Evolutionary conservation across 1,139 yeast genomes (phyloP), one percentile per base, ranked within the genome.

Genomic region (Kazachstania sp.): DNA sequence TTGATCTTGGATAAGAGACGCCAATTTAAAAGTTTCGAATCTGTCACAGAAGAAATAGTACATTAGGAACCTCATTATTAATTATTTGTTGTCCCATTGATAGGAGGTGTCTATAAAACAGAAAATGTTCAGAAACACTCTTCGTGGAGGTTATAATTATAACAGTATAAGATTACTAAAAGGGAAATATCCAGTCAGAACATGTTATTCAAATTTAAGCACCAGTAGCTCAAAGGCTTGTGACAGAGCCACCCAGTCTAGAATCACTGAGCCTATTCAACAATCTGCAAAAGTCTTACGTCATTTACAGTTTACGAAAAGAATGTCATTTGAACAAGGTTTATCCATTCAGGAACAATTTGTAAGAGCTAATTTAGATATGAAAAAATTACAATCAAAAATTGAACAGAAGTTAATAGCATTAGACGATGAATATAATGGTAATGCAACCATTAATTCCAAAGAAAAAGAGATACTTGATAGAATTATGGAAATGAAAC

Each of bases 281-380:
- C 38, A 38, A 2, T 57, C 69, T 8, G 65, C 71, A 0, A 65
- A 68, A 19, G 70, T 71, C 0, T 58, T 83, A 29, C 72, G 81
- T 45, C 92, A 84, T 61, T 67, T 83, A 16, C 87, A 81, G 54
- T 81, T 83, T 61, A 73, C 72, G 7, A 77, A 78, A 0, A 68
- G 71, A 15, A 20, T 59, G 12, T 68, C 75, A 0, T 88, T 86
- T 59, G 60, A 64, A 12, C 69, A 72, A 37, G 95, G 95, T 1
- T 74, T 78, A 46, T 57, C 60, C 30, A 73, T 85, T 41, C 96
- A 87, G 65, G 78, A 78, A 49, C 60, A 68, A 38, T 70, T 84
- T 48, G 82, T 83, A 1, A 71, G 79, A 28, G 79, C 80, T 32
- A 77, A 79, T 52, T 68, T 87, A 37, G 83, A 82, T 55, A 74